Evolutionary conservation across 495 filamentous ascomycete species (phyloP).

Genomic region (Neurospora cerealis): DNA sequence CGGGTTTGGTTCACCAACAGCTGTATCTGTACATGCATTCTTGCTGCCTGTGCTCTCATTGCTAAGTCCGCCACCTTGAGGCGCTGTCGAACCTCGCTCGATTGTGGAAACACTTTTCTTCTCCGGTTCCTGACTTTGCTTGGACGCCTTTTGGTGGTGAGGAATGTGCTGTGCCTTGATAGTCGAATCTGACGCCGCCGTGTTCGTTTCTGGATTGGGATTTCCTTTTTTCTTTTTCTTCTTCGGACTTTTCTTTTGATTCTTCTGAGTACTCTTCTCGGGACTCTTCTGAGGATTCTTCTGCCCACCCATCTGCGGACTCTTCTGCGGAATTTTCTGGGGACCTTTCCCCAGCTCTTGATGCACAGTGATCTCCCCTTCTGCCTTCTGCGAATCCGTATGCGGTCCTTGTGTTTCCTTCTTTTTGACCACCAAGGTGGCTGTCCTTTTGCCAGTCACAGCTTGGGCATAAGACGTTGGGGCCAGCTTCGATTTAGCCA

Average conservation of each 20-base stretch:
- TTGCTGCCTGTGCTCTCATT: background rate
- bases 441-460: background rate
- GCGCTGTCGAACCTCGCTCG: background rate
- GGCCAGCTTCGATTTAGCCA: background rate
- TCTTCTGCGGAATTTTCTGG: background rate
- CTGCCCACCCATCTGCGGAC: background rate
- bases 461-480: slow-evolving; percentile 1
- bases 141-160: background rate
- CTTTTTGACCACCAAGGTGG: background rate
- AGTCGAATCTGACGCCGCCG: background rate
- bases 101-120: background rate
- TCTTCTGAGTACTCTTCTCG: background rate
- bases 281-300: background rate
- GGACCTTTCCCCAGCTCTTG: background rate
- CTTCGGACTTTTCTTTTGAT: background rate
- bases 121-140: background rate
- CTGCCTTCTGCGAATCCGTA: background rate
- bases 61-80: background rate
- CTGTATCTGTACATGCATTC: background rate
- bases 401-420: background rate
- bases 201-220: background rate
- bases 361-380: background rate
- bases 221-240: background rate
- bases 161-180: background rate
- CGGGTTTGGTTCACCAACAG: background rate